Conservation (phyloP, 768 basidiomycete genomes). For the Suillus subaureus region DNA sequence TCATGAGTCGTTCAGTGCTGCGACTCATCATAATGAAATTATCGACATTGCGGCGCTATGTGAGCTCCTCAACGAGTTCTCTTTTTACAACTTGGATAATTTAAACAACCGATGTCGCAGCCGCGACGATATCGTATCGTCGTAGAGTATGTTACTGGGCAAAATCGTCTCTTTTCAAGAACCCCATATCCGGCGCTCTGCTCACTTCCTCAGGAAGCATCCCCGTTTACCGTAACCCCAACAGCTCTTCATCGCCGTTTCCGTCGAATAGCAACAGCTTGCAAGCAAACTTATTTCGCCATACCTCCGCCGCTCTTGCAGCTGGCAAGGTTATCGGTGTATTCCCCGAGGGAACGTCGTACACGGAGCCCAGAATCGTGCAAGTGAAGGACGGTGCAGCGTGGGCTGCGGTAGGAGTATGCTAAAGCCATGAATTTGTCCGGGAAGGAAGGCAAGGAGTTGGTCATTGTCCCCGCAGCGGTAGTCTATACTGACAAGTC, state of each 20-base stretch:
- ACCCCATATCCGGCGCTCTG: slow-evolving; percentile 52
- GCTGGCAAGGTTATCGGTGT: slow-evolving; percentile 61
- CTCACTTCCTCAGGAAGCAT: slow-evolving; percentile 69
- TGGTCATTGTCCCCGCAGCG: slow-evolving; percentile 61
- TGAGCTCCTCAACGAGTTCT: slow-evolving; percentile 21
- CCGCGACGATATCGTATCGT: slow-evolving; percentile 59
- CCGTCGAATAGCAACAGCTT: background rate
- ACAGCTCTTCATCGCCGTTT: slow-evolving; percentile 23
- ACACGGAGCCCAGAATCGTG: slow-evolving; percentile 48
- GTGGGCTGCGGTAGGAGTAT: slow-evolving; percentile 76
- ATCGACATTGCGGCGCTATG: slow-evolving; percentile 56
- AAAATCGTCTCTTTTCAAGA: slow-evolving; percentile 69
- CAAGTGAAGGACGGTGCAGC: slow-evolving; percentile 64
- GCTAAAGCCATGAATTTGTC: slow-evolving; percentile 41
- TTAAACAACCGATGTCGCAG: slow-evolving; percentile 23
- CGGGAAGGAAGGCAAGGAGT: slow-evolving; percentile 30
- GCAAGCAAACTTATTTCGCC: slow-evolving; percentile 52
- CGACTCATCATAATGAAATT: slow-evolving; percentile 71
- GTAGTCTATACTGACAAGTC: slow-evolving; percentile 74
- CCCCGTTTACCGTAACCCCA: slow-evolving; percentile 67
- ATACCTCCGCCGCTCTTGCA: slow-evolving; percentile 58
- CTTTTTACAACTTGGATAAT: background rate
- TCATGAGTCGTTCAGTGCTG: slow-evolving; percentile 40
- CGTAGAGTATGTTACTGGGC: slow-evolving; percentile 68
- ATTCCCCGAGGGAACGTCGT: slow-evolving; percentile 66